Base-by-base conservation (phyloP, 495 filamentous ascomycete genomes). In the Chaetomium cochliodes region DNA sequence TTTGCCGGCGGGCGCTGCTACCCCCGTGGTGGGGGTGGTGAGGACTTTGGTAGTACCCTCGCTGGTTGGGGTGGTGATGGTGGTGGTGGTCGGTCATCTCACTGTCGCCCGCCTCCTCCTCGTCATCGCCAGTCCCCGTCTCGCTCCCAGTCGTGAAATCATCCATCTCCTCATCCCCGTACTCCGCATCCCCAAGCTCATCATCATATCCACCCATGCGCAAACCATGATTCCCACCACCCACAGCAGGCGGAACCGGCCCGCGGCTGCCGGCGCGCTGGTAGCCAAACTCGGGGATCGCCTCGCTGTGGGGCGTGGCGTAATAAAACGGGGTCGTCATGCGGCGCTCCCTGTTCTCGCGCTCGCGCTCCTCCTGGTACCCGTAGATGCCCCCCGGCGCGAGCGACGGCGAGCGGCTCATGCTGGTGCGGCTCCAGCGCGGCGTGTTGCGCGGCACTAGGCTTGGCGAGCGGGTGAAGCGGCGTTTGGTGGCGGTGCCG, bases 291-390 rank as follows among this genome's bases (percentile, higher is more conserved):
- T 73, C 66, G 3, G 64, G 66, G 1, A 72, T 26, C 15, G 67
- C 70, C 13, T 82, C 83, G 67, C 83, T 86, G 62, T 82, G 72
- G 9, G 85, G 85, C 8, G 85, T 87, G 1, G 81, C 81, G 53
- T 81, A 82, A 52, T 77, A 84, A 53, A 78, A 80, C 3, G 81
- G 82, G 0, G 83, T 85, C 3, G 74, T 77, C 13, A 13, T 41
- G 30, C 73, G 72, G 28, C 81, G 72, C 47, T 70, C 69, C 26
- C 67, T 37, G 51, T 20, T 22, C 5, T 73, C 69, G 2, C 56
- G 61, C 4, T 66, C 65, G 8, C 20, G 46, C 18, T 50, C n/a
- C 16, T 74, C 72, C 9, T 71, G 46, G 37, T 64, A 61, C 20
- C 55, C 65, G n/a, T 61, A 64, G 22, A 46, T 23, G n/a, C 63